A percentile compares a stretch with the other conserved stretches of the same genome.
phyloP scores from a whole-genome alignment of 768 basidiomycete species.

The Auricularia sp. region DNA sequence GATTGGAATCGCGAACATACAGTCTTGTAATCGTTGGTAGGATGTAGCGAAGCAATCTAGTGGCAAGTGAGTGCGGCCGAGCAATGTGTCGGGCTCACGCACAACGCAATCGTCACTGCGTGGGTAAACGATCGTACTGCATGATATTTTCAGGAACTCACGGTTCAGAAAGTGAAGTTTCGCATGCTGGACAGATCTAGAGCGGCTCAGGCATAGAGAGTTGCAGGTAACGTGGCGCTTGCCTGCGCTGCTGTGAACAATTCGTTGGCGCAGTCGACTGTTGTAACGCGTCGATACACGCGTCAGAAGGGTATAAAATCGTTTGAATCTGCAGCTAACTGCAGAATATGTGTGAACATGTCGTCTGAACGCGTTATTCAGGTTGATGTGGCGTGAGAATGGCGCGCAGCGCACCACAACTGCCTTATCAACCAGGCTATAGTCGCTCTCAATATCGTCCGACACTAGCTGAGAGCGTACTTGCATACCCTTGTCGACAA shows the following conservation, averaged over 20 bases:
- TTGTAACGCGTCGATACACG: neutral
- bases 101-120: constrained; percentile 18
- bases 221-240: constrained; percentile 51
- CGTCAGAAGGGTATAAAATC: neutral
- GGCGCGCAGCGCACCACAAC: constrained; percentile 55
- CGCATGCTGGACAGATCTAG: constrained; percentile 48
- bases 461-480: neutral
- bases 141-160: constrained; percentile 22
- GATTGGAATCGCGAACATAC: constrained; percentile 27
- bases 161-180: constrained; percentile 73
- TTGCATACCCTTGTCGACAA: constrained; percentile 3
- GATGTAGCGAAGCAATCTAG: constrained; percentile 46
- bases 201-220: neutral
- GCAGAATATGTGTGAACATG: constrained; percentile 73
- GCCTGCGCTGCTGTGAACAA: constrained; percentile 61
- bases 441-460: constrained; percentile 41
- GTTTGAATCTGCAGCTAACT: constrained; percentile 24
- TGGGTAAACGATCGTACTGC: neutral
- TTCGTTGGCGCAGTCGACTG: constrained; percentile 80
- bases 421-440: constrained; percentile 60
- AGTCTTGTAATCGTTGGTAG: constrained; percentile 86
- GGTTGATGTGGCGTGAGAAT: constrained; percentile 1
- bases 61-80: constrained; percentile 25
- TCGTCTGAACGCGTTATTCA: constrained; percentile 12
- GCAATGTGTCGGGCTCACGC: constrained; percentile 19